A percentile compares a stretch with the other conserved stretches of the same genome.
These are phyloP conservation scores for Pyrus communis DNA, from an alignment of 306 rosid species.

Conservation along the genomic window DNA sequence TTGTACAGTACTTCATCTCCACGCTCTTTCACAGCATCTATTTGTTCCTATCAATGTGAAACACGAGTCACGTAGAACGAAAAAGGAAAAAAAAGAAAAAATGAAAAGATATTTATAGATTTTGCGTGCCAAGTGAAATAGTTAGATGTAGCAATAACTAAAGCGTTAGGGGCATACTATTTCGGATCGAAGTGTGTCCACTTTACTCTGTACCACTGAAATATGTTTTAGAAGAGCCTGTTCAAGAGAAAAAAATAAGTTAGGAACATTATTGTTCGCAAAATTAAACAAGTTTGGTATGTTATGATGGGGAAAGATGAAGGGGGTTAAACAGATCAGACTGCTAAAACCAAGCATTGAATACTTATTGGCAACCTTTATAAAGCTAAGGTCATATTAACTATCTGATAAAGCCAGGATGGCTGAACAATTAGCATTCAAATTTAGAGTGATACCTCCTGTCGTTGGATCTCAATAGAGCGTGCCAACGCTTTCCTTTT, in stretches of 20 bases:
- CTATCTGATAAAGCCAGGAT: slow-evolving; percentile 1
- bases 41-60: slow-evolving; percentile 49
- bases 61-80: slow-evolving; percentile 1
- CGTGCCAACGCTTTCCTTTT: slow-evolving; percentile 96
- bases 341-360: background rate
- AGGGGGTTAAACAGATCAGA: background rate
- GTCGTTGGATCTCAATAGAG: slow-evolving; percentile 92
- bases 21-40: slow-evolving; percentile 58
- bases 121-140: background rate
- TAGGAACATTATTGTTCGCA: background rate
- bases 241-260: slow-evolving; percentile 19
- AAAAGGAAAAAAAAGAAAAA: background rate
- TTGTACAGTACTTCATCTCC: slow-evolving; percentile 71
- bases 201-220: slow-evolving; percentile 52
- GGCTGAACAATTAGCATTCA: background rate
- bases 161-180: slow-evolving; percentile 45
- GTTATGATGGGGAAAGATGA: background rate
- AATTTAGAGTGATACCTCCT: slow-evolving; percentile 48
- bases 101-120: background rate
- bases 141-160: background rate
- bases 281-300: background rate
- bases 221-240: slow-evolving; percentile 82
- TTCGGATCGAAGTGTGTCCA: slow-evolving; percentile 56
- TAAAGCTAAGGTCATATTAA: background rate
- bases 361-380: background rate